A percentile compares a stretch with the other conserved stretches of the same genome.
phyloP scores from a whole-genome alignment of 78 protist species.

The slime mould (Dictyostelium discoideum) region DNA sequence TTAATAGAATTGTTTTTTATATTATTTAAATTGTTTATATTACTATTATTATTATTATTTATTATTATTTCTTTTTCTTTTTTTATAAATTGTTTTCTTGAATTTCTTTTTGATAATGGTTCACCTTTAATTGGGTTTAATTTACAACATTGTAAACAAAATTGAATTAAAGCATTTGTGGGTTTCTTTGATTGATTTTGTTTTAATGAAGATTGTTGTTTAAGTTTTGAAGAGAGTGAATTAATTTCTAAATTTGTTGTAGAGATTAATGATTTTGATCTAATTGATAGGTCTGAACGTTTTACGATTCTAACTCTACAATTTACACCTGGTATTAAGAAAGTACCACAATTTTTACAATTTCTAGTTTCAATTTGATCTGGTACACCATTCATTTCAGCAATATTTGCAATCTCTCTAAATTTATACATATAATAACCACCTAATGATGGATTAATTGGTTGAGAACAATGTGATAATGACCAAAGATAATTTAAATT shows the following conservation, averaged over 20 bases:
- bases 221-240: not conserved
- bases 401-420: not conserved
- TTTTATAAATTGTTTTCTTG: not conserved
- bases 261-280: not conserved
- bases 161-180: not conserved
- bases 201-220: not conserved
- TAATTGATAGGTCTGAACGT: not conserved
- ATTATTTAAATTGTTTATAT: not conserved
- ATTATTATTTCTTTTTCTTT: not conserved
- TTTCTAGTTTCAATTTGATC: not conserved
- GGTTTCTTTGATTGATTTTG: not conserved
- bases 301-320: conserved; percentile 27
- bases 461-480: conserved; percentile 2
- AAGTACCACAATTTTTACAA: conserved; percentile 36
- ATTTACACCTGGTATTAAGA: conserved; percentile 41
- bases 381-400: not conserved
- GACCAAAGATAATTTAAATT: conserved; percentile 6
- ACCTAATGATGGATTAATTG: not conserved
- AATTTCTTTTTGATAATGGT: not conserved
- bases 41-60: not conserved
- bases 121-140: not conserved
- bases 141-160: not conserved
- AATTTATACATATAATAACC: conserved; percentile 37
- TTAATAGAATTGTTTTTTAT: not conserved
- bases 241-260: not conserved